Evolutionary conservation across 225 moss, liverwort and hornwort species (phyloP).

Genomic region (Bryoerythrophyllum caledonicum): DNA sequence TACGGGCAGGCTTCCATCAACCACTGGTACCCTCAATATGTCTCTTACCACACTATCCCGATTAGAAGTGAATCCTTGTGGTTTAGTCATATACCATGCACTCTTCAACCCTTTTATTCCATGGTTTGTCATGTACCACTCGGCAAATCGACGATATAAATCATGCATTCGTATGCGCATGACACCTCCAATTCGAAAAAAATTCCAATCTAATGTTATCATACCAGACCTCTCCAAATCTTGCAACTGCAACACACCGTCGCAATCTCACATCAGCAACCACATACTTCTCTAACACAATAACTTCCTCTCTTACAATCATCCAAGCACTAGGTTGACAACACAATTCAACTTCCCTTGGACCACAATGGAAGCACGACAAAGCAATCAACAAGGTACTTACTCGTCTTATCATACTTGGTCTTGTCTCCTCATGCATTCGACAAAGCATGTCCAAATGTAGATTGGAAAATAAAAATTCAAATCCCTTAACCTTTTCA

Average conservation of each 20-base stretch:
- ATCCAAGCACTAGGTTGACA: no score
- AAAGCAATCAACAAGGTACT: not conserved
- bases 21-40: not conserved
- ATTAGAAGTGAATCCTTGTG: not conserved
- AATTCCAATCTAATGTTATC: not conserved
- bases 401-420: no score
- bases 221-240: not conserved
- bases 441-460: no score
- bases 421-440: no score
- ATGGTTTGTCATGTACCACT: constrained; percentile 3
- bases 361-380: not conserved
- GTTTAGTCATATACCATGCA: not conserved
- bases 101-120: not conserved
- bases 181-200: accelerated
- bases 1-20: accelerated
- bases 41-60: not conserved
- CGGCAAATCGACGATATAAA: not conserved
- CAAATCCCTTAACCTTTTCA: no score
- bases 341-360: no score
- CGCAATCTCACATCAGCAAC: not conserved
- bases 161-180: not conserved
- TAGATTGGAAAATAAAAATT: no score
- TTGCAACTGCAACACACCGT: not conserved
- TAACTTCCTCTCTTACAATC: no score
- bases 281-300: no score